phyloP scores from a whole-genome alignment of 2,329 filamentous ascomycete species.

The Fusarium verticillioides region DNA sequence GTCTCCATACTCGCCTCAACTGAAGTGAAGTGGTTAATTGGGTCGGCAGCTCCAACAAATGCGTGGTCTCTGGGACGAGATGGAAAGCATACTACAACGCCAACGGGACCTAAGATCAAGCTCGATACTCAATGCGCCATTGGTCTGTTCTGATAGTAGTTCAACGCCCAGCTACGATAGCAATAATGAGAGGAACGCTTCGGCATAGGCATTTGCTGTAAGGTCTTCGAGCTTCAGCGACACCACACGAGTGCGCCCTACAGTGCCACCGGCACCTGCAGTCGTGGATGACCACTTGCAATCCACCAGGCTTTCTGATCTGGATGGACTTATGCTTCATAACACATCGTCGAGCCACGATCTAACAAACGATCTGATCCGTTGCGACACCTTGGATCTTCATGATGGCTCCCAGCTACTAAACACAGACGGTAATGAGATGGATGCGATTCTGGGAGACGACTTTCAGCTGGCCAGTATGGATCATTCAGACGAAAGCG shows the following conservation, averaged over 20 bases:
- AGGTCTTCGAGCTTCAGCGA: neutral
- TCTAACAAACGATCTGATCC: neutral
- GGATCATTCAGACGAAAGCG: neutral
- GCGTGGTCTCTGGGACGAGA: slow-evolving; percentile 9
- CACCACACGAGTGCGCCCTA: neutral
- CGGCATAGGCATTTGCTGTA: neutral
- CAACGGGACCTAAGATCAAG: neutral
- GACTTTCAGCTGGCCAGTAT: neutral
- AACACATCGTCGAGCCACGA: neutral
- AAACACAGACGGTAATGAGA: neutral
- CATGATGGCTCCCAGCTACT: neutral
- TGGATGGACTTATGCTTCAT: neutral
- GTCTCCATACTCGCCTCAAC: no score
- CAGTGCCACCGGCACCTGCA: neutral
- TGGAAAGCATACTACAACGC: slow-evolving; percentile 1
- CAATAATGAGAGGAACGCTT: neutral
- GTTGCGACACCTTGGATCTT: neutral
- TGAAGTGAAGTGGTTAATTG: neutral
- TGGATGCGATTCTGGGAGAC: neutral
- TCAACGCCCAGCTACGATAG: neutral
- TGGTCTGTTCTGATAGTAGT: neutral
- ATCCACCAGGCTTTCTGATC: neutral
- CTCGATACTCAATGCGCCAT: neutral
- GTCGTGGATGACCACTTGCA: accelerated
- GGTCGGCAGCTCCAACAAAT: neutral